Evolutionary conservation across 176 grass and related monocot genomes (phyloP).

Genomic region (Ananas comosus): DNA sequence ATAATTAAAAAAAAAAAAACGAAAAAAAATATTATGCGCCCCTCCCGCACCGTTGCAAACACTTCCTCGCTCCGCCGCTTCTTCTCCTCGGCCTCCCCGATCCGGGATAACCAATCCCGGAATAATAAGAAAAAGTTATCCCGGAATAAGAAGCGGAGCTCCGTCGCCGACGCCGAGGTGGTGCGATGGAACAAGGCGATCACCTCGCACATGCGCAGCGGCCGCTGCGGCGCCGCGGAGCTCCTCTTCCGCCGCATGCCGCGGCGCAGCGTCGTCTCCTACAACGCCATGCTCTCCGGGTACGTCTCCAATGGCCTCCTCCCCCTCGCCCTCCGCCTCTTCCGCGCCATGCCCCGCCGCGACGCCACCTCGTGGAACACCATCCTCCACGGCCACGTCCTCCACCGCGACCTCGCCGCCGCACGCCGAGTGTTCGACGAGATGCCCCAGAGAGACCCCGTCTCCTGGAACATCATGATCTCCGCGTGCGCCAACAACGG

Average conservation of each 20-base stretch:
- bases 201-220: conserved; percentile 54
- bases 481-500: conserved; percentile 60
- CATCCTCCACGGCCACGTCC: conserved; percentile 46
- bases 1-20: no score
- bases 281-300: conserved; percentile 80
- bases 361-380: conserved; percentile 82
- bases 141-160: background rate
- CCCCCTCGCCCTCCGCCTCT: conserved; percentile 37
- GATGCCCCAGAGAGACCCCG: conserved; percentile 59
- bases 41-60: no score
- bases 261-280: conserved; percentile 56
- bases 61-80: no score
- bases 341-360: conserved; percentile 43
- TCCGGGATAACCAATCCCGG: background rate
- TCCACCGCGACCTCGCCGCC: conserved; percentile 36
- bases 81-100: background rate
- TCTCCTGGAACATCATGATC: conserved; percentile 81
- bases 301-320: conserved; percentile 61
- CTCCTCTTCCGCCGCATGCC: conserved; percentile 63
- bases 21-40: no score
- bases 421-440: conserved; percentile 63
- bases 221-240: conserved; percentile 42
- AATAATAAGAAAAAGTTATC: background rate
- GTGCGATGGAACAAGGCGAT: conserved; percentile 71
- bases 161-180: conserved; percentile 28